phyloP scores from a whole-genome alignment of 805 yeast species.

The Lipomyces oligophaga region DNA sequence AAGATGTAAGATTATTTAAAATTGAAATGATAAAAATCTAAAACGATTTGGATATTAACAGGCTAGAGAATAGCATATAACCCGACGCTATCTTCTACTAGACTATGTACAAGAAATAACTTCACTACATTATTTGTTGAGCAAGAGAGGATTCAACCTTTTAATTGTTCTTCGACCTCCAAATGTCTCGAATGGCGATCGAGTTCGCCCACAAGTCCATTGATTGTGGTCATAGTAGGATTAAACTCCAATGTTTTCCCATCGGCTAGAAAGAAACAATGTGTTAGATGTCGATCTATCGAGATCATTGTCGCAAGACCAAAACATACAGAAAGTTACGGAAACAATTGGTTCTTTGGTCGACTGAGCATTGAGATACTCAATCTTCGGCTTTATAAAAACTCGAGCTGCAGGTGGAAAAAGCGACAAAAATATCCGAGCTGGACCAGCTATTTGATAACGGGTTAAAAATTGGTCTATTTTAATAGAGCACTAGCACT shows the following conservation, averaged over 20 bases:
- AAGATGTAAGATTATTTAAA: too few relatives aligned
- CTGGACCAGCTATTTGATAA: conserved; percentile 55
- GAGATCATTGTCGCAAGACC: not conserved
- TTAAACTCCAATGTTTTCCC: conserved; percentile 65
- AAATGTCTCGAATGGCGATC: conserved; percentile 81
- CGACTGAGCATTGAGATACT: conserved; percentile 50
- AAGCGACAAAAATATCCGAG: conserved; percentile 72
- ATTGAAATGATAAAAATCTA: too few relatives aligned
- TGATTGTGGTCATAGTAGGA: conserved; percentile 53
- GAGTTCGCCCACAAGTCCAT: conserved; percentile 61
- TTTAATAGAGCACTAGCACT: too few relatives aligned
- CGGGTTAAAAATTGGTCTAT: not conserved
- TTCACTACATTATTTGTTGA: too few relatives aligned
- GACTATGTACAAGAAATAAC: too few relatives aligned
- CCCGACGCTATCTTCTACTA: too few relatives aligned
- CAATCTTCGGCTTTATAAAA: conserved; percentile 58
- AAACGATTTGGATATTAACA: too few relatives aligned
- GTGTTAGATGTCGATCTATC: not conserved
- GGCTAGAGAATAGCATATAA: too few relatives aligned
- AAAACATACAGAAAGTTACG: conserved; percentile 56
- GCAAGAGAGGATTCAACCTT: not conserved
- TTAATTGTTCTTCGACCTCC: conserved; percentile 55
- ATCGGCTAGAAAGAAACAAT: conserved; percentile 47
- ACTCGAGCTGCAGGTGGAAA: conserved; percentile 72
- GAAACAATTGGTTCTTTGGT: conserved; percentile 56